phyloP scores from a whole-genome alignment of 192 early-diverging fungal species.

The Kappamyces sp. region DNA sequence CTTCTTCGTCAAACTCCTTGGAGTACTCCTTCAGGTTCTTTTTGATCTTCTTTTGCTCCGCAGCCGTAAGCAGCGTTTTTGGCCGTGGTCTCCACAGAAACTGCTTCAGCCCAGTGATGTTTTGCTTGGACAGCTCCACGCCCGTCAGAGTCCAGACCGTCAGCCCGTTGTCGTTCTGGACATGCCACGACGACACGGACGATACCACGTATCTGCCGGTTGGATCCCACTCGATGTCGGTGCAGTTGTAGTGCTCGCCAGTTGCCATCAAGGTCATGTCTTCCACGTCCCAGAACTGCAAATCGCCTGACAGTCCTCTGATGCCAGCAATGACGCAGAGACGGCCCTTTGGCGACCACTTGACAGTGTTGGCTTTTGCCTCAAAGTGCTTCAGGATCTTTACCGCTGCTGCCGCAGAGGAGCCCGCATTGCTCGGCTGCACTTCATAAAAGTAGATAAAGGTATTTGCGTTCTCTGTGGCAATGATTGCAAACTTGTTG shows the following conservation, averaged over 20 bases:
- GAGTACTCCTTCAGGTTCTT: conserved; percentile 90
- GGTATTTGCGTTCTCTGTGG: conserved; percentile 57
- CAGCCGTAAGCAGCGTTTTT: conserved; percentile 64
- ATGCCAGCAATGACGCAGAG: conserved; percentile 83
- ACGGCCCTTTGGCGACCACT: conserved; percentile 96
- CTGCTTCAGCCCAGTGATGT: conserved; percentile 83
- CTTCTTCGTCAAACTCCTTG: conserved; percentile 83
- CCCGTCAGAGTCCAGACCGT: conserved; percentile 90
- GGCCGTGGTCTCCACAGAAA: conserved; percentile 94
- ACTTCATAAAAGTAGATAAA: conserved; percentile 79
- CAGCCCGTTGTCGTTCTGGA: conserved; percentile 85
- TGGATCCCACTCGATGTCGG: conserved; percentile 98
- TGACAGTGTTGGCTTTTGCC: conserved; percentile 75
- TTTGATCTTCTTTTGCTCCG: conserved; percentile 77
- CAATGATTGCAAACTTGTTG: conserved; percentile 85
- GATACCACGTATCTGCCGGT: conserved; percentile 91
- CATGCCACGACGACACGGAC: conserved; percentile 80
- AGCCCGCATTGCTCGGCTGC: conserved; percentile 18
- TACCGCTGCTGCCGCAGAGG: conserved; percentile 48
- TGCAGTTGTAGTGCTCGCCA: conserved; percentile 90
- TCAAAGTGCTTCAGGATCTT: conserved; percentile 79
- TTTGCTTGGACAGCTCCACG: conserved; percentile 64
- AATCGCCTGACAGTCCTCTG: conserved; percentile 61
- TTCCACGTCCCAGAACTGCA: conserved; percentile 93
- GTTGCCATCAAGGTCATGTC: conserved; percentile 54